Percentiles rank a stretch among this genome's conserved stretches.
These are phyloP conservation scores for Nicotiana attenuata DNA, from an alignment of 257 asterid species.

Conservation along the genomic window DNA sequence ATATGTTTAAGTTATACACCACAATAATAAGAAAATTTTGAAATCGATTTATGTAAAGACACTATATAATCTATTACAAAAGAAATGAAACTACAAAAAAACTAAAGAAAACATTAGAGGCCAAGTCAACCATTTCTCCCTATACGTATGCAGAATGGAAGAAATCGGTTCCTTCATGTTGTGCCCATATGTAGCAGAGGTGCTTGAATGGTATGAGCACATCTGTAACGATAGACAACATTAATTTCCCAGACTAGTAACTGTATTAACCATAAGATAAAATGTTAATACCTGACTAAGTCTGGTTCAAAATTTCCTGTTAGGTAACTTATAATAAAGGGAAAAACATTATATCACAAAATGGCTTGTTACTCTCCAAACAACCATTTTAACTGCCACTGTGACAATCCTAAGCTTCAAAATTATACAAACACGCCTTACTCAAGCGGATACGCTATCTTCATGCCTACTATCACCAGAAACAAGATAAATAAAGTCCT, in stretches of 20 bases:
- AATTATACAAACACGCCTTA: too few relatives aligned
- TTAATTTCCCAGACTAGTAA: constrained; percentile 29
- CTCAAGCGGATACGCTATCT: too few relatives aligned
- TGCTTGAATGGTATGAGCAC: constrained; percentile 3
- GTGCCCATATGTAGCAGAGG: constrained; percentile 30
- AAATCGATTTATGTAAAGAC: neutral
- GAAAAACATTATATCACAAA: neutral
- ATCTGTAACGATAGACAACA: constrained; percentile 30
- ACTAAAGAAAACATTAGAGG: neutral
- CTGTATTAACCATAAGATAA: constrained; percentile 20
- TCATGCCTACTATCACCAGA: neutral
- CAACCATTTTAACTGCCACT: too few relatives aligned
- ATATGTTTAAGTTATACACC: neutral
- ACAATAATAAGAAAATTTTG: neutral
- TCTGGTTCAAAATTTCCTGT: constrained; percentile 17
- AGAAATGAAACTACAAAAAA: neutral
- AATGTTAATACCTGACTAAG: constrained; percentile 38
- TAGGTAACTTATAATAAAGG: neutral
- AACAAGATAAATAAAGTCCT: neutral
- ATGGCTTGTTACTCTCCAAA: too few relatives aligned
- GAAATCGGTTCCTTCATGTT: neutral
- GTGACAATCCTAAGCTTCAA: too few relatives aligned
- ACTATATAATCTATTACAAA: neutral
- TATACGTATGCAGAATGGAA: neutral
- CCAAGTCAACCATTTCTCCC: neutral